Evolutionary conservation across 2,329 filamentous ascomycete species (phyloP).

Genomic region (Fusarium torreyae): DNA sequence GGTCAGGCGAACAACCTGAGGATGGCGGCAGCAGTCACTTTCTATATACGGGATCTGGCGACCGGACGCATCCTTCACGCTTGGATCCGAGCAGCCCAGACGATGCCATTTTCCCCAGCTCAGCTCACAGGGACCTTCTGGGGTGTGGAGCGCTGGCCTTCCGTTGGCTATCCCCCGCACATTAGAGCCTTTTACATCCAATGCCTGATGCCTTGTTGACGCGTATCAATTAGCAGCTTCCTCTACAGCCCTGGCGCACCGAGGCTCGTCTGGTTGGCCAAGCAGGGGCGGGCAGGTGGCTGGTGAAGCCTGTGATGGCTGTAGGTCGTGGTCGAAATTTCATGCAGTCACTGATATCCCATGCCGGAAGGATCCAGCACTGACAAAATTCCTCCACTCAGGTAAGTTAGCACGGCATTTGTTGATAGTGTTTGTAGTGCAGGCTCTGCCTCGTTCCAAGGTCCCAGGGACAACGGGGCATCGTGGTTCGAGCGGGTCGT

Average conservation of each 20-base stretch:
- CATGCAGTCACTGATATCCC: constrained; percentile 7
- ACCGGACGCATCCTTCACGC: constrained; percentile 26
- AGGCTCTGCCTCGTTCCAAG: constrained; percentile 18
- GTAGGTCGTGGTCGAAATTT: constrained; percentile 4
- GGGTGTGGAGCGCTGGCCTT: constrained; percentile 46
- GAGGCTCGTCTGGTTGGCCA: constrained; percentile 38
- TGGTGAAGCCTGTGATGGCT: constrained; percentile 34
- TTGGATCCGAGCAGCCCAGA: constrained; percentile 14
- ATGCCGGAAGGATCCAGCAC: constrained; percentile 28
- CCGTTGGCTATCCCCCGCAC: constrained; percentile 47
- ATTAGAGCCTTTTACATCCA: constrained; percentile 35
- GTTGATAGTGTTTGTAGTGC: constrained; percentile 10
- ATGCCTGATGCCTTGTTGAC: constrained; percentile 46
- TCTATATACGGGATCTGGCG: constrained; percentile 47
- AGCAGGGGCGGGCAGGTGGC: constrained; percentile 23
- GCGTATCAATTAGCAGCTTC: constrained; percentile 41
- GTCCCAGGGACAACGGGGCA: constrained; percentile 14
- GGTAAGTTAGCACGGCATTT: too few species aligned
- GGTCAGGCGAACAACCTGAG: constrained; percentile 27
- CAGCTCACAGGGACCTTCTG: constrained; percentile 29
- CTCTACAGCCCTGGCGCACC: constrained; percentile 26
- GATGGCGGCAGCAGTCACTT: constrained; percentile 45
- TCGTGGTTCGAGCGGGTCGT: constrained; percentile 15
- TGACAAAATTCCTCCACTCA: too few species aligned
- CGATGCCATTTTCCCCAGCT: constrained; percentile 20